Conservation (phyloP, 768 basidiomycete genomes). For the Sporobolomyces phaffii region DNA sequence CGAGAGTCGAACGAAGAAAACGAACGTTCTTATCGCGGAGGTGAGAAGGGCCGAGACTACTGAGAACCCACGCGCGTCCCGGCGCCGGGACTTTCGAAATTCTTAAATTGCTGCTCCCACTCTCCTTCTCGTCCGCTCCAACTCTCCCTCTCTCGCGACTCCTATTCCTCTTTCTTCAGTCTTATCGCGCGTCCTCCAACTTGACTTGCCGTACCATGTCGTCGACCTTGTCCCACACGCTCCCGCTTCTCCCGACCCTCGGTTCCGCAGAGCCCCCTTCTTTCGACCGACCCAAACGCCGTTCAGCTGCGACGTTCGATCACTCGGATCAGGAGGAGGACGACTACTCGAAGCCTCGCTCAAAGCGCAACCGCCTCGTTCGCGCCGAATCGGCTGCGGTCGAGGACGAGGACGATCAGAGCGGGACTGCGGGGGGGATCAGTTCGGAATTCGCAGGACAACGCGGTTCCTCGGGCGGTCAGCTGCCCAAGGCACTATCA, state of each 20-base stretch:
- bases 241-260: background rate
- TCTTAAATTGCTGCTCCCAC: background rate
- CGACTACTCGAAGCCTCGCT: constrained; percentile 5
- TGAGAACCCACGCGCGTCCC: no score
- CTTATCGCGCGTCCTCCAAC: background rate
- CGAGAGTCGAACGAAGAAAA: no score
- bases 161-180: background rate
- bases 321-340: constrained; percentile 5
- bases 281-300: background rate
- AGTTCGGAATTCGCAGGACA: background rate
- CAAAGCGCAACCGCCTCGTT: background rate
- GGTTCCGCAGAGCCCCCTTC: background rate
- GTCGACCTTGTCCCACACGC: background rate
- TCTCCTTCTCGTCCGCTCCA: background rate
- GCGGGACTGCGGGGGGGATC: background rate
- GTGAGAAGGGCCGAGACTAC: no score
- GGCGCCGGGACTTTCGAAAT: no score
- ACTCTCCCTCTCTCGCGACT: background rate
- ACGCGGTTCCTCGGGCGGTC: background rate
- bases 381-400: background rate
- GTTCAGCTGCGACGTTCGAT: background rate
- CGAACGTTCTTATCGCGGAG: no score
- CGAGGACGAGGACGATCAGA: background rate
- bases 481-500: background rate
- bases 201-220: background rate